Evolutionary conservation across 2,329 filamentous ascomycete genomes (phyloP).

Genomic region (Stromatinia cepivora): DNA sequence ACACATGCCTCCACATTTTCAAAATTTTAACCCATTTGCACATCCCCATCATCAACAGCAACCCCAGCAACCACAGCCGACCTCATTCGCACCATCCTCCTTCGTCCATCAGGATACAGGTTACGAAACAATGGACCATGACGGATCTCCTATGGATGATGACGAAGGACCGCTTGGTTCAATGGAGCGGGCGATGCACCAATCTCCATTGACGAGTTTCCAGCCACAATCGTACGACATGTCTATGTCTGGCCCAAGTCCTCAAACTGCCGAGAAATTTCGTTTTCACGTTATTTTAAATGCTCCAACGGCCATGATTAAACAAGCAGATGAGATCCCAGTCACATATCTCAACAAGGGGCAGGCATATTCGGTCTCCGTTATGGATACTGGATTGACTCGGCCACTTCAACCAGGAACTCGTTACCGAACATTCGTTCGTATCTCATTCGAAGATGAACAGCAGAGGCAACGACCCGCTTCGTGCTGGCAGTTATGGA

Average conservation of each 20-base stretch:
- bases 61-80: conserved; percentile 53
- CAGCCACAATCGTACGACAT: conserved; percentile 53
- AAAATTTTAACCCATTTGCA: conserved; percentile 70
- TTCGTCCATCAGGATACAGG: conserved; percentile 80
- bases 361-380: conserved; percentile 84
- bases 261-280: conserved; percentile 67
- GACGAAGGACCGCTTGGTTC: conserved; percentile 53
- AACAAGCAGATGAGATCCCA: conserved; percentile 83
- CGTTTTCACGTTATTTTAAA: conserved; percentile 88
- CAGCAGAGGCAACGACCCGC: conserved; percentile 83
- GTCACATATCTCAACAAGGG: conserved; percentile 99
- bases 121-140: conserved; percentile 78
- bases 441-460: conserved; percentile 97
- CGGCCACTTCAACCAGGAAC: conserved; percentile 59
- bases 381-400: conserved; percentile 72
- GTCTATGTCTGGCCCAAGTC: conserved; percentile 49
- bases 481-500: conserved; percentile 89
- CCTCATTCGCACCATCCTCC: conserved; percentile 71
- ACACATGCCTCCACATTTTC: conserved; percentile 58
- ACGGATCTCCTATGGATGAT: conserved; percentile 66
- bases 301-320: conserved; percentile 95
- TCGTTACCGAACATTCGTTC: conserved; percentile 84
- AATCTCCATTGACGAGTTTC: conserved; percentile 60
- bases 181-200: conserved; percentile 61
- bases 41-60: conserved; percentile 51